Percentiles rank a stretch among this genome's conserved stretches.
These are phyloP conservation scores for Fusarium ambrosium DNA, from an alignment of 2,329 filamentous ascomycete species.

Conservation along the genomic window DNA sequence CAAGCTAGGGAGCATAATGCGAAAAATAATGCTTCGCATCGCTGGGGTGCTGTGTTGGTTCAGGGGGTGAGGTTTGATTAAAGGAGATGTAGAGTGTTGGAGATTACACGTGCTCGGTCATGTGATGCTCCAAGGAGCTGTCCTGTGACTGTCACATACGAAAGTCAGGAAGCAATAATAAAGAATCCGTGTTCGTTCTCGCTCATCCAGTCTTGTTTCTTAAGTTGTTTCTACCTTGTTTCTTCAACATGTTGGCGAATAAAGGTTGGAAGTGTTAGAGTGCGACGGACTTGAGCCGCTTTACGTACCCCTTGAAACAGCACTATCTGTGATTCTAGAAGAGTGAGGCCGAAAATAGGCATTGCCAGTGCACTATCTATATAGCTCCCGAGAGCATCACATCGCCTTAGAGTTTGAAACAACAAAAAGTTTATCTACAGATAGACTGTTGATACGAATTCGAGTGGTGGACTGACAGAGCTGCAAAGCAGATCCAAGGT, in stretches of 20 bases:
- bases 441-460: background rate
- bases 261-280: background rate
- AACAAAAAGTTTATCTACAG: background rate
- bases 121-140: background rate
- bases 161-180: background rate
- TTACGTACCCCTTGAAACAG: background rate
- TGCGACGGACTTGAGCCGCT: background rate
- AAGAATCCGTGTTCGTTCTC: background rate
- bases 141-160: background rate
- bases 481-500: background rate
- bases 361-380: background rate
- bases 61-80: conserved; percentile 8
- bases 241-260: background rate
- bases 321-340: background rate
- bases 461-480: background rate
- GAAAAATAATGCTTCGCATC: background rate
- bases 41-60: background rate
- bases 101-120: conserved; percentile 3
- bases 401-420: background rate
- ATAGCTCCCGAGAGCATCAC: background rate
- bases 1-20: background rate
- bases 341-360: background rate
- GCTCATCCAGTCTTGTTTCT: background rate
- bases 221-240: background rate
- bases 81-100: background rate